Conservation (phyloP, 805 yeast genomes). For the Metschnikowia proteae region DNA sequence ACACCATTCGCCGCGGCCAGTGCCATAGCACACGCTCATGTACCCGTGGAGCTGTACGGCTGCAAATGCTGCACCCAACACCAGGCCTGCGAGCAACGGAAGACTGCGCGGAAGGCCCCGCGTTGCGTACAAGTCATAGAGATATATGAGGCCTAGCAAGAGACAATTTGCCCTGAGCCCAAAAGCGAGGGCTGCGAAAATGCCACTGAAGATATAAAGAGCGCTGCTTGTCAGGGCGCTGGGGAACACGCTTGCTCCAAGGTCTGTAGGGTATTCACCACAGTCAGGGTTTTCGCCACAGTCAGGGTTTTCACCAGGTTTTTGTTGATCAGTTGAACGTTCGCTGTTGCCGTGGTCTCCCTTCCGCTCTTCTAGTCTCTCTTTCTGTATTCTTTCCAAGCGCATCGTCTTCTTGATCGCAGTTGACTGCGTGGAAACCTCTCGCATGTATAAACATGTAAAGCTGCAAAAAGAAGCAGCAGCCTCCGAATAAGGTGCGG, state of each 20-base stretch:
- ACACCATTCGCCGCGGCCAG: conserved; percentile 80
- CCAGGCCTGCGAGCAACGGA: conserved; percentile 53
- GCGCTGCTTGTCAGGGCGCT: background rate
- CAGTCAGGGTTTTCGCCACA: too few relatives aligned
- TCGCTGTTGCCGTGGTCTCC: too few relatives aligned
- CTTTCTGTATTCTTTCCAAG: too few relatives aligned
- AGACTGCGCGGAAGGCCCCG: conserved; percentile 4
- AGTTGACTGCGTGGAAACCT: conserved; percentile 21
- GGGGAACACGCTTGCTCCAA: background rate
- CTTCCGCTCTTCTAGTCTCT: too few relatives aligned
- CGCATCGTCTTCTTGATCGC: background rate
- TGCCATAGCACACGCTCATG: conserved; percentile 49
- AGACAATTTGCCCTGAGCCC: conserved; percentile 74
- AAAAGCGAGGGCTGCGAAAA: conserved; percentile 52
- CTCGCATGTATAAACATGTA: conserved; percentile 51
- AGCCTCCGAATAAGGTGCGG: conserved; percentile 75
- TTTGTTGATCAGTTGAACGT: too few relatives aligned
- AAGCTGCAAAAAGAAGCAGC: conserved; percentile 59
- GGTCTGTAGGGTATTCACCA: too few relatives aligned
- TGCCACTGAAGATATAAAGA: conserved; percentile 47
- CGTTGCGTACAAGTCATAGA: conserved; percentile 47
- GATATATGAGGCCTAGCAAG: conserved; percentile 62
- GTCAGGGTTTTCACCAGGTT: background rate
- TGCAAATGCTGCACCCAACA: conserved; percentile 46
- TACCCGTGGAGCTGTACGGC: conserved; percentile 53